Percentiles rank a stretch among this genome's conserved stretches.
Conservation (phyloP, 225 moss, liverwort and hornwort genomes). For the Lunularia cruciata region DNA sequence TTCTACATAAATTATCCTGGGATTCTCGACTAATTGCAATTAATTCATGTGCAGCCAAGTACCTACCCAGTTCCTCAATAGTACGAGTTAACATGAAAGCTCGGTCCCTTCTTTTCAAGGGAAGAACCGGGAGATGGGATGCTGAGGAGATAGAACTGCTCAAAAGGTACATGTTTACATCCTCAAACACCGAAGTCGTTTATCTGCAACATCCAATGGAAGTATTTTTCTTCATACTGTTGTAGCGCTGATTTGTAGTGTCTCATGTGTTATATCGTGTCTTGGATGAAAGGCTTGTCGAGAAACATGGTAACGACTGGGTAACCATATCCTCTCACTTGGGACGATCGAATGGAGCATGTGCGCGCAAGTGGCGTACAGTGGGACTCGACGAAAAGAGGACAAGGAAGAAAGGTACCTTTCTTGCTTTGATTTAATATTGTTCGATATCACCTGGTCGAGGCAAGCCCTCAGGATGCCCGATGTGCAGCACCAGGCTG, state of each 20-base stretch:
- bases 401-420: constrained; percentile 7
- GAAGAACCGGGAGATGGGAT: constrained; percentile 12
- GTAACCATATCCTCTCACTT: constrained; percentile 1
- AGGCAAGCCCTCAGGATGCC: not conserved
- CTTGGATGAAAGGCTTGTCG: constrained; percentile 3
- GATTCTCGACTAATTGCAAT: not conserved
- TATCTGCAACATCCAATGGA: too few species aligned
- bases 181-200: too few species aligned
- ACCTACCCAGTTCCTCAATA: constrained; percentile 6
- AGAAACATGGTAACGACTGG: constrained; percentile 17
- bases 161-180: too few species aligned
- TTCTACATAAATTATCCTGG: not conserved
- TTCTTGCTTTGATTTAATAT: not conserved
- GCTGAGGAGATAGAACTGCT: not conserved
- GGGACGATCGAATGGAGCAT: constrained; percentile 17
- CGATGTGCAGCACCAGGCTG: not conserved
- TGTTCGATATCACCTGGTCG: not conserved
- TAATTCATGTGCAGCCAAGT: not conserved
- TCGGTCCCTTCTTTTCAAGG: not conserved
- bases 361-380: constrained; percentile 5
- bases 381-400: not conserved
- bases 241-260: too few species aligned
- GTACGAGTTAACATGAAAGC: constrained; percentile 15
- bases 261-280: not conserved
- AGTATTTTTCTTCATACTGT: too few species aligned